Conservation (phyloP, 305 asterid species). For the Salvia sclarea region DNA sequence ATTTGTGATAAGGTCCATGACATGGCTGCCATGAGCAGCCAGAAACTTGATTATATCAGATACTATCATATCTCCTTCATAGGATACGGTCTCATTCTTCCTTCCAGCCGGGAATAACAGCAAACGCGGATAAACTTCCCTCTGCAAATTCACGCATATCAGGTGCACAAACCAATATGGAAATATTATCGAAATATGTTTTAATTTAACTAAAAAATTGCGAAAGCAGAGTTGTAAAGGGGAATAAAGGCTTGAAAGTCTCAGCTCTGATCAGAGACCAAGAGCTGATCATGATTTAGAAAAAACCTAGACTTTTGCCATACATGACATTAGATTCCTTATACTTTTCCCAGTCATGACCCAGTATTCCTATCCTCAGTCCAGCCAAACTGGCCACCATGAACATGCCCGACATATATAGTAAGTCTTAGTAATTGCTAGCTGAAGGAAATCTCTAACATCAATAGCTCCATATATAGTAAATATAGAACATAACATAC, state of each 20-base stretch:
- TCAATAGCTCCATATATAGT: background rate
- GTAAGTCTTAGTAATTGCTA: background rate
- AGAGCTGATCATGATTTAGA: background rate
- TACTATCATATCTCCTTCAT: conserved; percentile 73
- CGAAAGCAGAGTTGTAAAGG: background rate
- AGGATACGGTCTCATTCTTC: conserved; percentile 56
- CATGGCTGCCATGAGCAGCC: conserved; percentile 66
- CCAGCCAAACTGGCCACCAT: background rate
- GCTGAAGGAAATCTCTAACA: background rate
- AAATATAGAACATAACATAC: background rate
- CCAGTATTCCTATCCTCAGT: background rate
- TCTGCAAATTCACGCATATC: conserved; percentile 54
- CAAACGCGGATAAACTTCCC: conserved; percentile 82
- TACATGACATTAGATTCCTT: background rate
- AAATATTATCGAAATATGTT: conserved; percentile 24
- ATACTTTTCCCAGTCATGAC: background rate
- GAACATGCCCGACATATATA: background rate
- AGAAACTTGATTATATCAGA: conserved; percentile 71
- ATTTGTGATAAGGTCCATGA: conserved; percentile 50
- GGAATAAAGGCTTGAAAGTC: background rate
- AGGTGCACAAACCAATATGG: conserved; percentile 23
- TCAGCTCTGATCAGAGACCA: background rate
- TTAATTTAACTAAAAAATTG: background rate
- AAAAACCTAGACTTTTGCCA: background rate
- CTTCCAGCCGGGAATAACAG: conserved; percentile 75